Evolutionary conservation across 2,329 filamentous ascomycete species (phyloP), one percentile per base, ranked within the genome.

Genomic region (Fusarium burgessii): DNA sequence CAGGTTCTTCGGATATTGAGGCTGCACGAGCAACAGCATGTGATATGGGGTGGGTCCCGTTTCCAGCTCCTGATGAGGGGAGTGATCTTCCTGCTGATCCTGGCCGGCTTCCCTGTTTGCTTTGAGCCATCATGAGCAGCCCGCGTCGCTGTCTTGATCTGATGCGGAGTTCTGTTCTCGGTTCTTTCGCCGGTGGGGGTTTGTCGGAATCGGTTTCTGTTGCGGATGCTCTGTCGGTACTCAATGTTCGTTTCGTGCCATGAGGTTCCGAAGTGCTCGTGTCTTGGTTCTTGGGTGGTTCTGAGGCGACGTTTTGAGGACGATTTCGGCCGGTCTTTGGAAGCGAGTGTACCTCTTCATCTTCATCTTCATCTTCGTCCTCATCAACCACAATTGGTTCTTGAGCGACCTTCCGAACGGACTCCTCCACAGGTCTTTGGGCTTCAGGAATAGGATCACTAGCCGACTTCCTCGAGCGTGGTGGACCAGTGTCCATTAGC

Each of bases 81-180:
- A n/a, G 20, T 32, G 20, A 42, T 23, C 52, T 58, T 54, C 14
- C 49, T 23, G 25, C 25, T n/a, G 42, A 58, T 25, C 11, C 27
- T 45, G 20, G 12, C 14, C 54, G 42, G 7, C 56, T 54, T 12
- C 41, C 25, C 41, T 66, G 50, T 29, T 74, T 70, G 57, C 76
- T 80, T 55, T 85, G 82, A 2, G 82, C 79, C 7, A 86, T 56
- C 77, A 87, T 80, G 45, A 88, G 72, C 11, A 88, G 72, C 4
- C 86, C 86, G 56, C 85, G 81, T 63, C 83, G 84, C 63, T 83
- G 82, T 61, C 82, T 80, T 20, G 84, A 78, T 64, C 80, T 84
- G 55, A 88, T 84, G 11, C 82, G 82, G 38, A 88, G 76, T 66
- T 85, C 83, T 20, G 84, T 84, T 50, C 81, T 82, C 12, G 77